Evolutionary conservation across 169 alveolate genomes (phyloP).

Genomic region (Eimeria tenella): DNA sequence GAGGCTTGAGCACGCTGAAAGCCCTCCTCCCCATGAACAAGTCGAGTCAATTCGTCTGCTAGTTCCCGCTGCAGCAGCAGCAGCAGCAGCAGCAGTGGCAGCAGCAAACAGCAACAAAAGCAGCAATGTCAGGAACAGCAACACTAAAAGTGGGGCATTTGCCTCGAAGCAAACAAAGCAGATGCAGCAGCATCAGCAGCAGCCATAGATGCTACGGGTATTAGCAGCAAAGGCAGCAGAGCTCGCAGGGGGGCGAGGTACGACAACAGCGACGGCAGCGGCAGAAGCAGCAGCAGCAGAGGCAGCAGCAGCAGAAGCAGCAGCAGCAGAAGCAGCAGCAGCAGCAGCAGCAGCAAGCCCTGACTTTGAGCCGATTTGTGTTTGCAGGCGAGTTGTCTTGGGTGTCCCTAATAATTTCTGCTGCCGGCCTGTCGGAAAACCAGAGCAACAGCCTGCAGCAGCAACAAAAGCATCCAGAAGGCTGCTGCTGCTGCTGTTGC

Average conservation of each 20-base stretch:
- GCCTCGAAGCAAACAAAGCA: too few species aligned
- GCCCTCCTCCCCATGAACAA: neutral
- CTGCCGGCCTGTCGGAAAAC: neutral
- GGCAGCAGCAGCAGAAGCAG: neutral
- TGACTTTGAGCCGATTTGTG: neutral
- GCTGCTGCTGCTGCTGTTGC: neutral
- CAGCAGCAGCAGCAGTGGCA: neutral
- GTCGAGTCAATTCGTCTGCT: neutral
- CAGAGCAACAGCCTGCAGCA: neutral
- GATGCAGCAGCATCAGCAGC: neutral
- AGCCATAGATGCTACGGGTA: neutral
- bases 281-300: neutral
- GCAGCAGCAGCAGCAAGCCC: neutral
- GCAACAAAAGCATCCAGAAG: neutral
- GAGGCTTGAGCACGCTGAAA: neutral
- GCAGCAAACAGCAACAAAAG: too few species aligned
- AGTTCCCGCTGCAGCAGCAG: neutral
- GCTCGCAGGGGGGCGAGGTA: neutral
- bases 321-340: constrained; percentile 1
- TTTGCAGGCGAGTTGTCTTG: neutral
- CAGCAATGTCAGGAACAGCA: too few species aligned
- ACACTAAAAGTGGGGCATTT: too few species aligned
- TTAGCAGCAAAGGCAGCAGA: neutral
- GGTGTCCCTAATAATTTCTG: neutral
- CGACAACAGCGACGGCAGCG: neutral